Evolutionary conservation across 208 protist genomes (phyloP).

Genomic region (Novymonas esmeraldas): DNA sequence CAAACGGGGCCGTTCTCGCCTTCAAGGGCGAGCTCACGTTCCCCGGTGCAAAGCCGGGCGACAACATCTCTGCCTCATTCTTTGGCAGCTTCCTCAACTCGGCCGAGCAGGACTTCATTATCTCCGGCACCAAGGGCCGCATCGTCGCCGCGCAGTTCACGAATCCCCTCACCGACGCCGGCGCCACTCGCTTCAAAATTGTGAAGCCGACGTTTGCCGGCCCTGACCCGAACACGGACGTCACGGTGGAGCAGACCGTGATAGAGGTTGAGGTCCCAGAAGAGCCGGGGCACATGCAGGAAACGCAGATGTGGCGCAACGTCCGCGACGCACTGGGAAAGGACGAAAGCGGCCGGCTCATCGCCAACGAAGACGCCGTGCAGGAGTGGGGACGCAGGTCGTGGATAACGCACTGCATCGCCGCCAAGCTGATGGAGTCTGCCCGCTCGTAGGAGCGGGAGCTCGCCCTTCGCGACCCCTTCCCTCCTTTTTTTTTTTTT

Average conservation of each 20-base stretch:
- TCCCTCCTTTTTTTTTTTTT: slow-evolving; percentile 1
- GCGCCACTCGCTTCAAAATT: slow-evolving; percentile 30
- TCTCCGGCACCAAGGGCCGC: slow-evolving; percentile 43
- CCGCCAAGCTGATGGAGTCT: slow-evolving; percentile 53
- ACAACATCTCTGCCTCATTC: slow-evolving; percentile 45
- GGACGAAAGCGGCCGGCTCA: slow-evolving; percentile 22
- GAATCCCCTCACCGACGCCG: slow-evolving; percentile 31
- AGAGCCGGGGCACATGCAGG: slow-evolving; percentile 47
- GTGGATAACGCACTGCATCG: slow-evolving; percentile 58
- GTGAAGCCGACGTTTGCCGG: slow-evolving; percentile 22
- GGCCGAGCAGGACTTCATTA: slow-evolving; percentile 34
- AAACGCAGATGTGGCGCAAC: slow-evolving; percentile 65
- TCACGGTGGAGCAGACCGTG: slow-evolving; percentile 20
- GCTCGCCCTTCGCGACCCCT: background rate
- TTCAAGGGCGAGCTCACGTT: slow-evolving; percentile 66
- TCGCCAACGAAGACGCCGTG: slow-evolving; percentile 34
- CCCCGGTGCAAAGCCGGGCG: slow-evolving; percentile 15
- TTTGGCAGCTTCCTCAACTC: slow-evolving; percentile 53
- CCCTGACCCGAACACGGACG: slow-evolving; percentile 15
- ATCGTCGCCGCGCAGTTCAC: slow-evolving; percentile 45
- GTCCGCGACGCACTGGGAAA: slow-evolving; percentile 28
- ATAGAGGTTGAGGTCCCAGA: slow-evolving; percentile 40
- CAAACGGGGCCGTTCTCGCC: slow-evolving; percentile 44
- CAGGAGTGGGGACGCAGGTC: slow-evolving; percentile 49
- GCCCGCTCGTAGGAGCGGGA: slow-evolving; percentile 9